Conservation (phyloP, 352 stramenopile genomes). For the Phytophthora capsici region DNA sequence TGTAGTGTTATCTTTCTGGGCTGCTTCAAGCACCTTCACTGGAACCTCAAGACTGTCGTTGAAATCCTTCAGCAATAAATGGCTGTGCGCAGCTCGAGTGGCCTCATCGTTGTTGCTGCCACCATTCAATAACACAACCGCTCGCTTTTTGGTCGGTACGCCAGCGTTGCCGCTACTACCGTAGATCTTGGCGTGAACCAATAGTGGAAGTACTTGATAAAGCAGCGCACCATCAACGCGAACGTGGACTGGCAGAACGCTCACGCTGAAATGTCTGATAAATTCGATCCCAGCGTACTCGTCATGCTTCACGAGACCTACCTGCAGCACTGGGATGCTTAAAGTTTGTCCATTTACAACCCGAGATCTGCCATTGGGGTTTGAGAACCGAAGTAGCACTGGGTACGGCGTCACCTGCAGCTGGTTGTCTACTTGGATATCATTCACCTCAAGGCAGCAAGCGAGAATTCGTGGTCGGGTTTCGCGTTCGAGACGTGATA, state of each 20-base stretch:
- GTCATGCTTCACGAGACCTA: constrained; percentile 85
- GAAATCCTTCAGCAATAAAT: constrained; percentile 71
- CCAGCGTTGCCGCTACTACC: constrained; percentile 20
- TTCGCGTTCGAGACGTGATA: constrained; percentile 68
- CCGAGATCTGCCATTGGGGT: constrained; percentile 53
- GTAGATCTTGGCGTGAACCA: constrained; percentile 64
- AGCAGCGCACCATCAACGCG: constrained; percentile 84
- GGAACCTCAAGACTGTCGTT: constrained; percentile 75
- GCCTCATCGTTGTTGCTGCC: constrained; percentile 36
- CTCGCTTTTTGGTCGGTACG: constrained; percentile 26
- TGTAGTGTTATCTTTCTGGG: constrained; percentile 64
- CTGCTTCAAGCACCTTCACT: constrained; percentile 74
- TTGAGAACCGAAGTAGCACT: constrained; percentile 85
- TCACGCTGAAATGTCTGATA: constrained; percentile 82
- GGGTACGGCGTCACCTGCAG: constrained; percentile 83
- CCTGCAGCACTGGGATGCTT: constrained; percentile 72
- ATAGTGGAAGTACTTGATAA: constrained; percentile 73
- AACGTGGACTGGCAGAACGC: constrained; percentile 75
- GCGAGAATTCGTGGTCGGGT: constrained; percentile 63
- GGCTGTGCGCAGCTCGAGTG: constrained; percentile 48
- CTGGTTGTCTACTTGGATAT: constrained; percentile 91
- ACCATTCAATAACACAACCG: constrained; percentile 35
- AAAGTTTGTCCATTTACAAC: constrained; percentile 59
- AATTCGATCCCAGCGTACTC: constrained; percentile 89
- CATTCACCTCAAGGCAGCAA: constrained; percentile 70